A percentile compares a stretch with the other conserved stretches of the same genome.
These are phyloP conservation scores for Ensete glaucum DNA, from an alignment of 176 grass and related monocot species.

Conservation along the genomic window DNA sequence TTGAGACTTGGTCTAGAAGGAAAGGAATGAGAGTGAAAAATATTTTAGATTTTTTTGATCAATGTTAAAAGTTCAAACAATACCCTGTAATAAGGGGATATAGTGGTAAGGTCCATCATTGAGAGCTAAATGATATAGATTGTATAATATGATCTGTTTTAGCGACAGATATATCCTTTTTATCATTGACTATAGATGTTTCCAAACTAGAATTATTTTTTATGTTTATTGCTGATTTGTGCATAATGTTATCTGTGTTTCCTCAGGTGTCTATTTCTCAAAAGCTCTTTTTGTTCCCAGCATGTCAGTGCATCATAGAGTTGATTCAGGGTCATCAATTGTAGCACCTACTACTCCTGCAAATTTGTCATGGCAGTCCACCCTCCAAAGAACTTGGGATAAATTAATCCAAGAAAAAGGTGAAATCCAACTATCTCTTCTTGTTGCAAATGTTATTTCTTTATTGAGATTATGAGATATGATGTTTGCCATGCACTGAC, in stretches of 20 bases:
- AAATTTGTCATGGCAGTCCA: constrained; percentile 19
- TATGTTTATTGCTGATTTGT: neutral
- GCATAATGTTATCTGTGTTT: neutral
- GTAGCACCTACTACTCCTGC: neutral
- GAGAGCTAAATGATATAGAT: too few species aligned
- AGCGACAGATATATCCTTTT: neutral
- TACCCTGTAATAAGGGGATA: too few species aligned
- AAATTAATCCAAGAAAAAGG: constrained; percentile 15
- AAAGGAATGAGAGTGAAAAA: too few species aligned
- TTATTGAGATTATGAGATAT: neutral
- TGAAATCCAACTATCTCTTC: neutral
- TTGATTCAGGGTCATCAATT: constrained; percentile 14
- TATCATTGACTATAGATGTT: neutral
- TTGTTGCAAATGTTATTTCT: neutral
- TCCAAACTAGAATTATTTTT: neutral
- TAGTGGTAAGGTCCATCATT: too few species aligned
- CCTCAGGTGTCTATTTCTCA: constrained; percentile 25
- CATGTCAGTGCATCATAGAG: constrained; percentile 16
- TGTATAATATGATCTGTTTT: neutral
- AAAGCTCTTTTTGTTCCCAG: constrained; percentile 24
- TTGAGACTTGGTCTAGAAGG: too few species aligned
- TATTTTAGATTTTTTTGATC: too few species aligned
- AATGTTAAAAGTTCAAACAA: too few species aligned
- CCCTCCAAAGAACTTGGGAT: constrained; percentile 19
- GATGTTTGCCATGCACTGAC: neutral